Evolutionary conservation across 2,329 filamentous ascomycete genomes (phyloP).

Genomic region (Penicillium sp.): DNA sequence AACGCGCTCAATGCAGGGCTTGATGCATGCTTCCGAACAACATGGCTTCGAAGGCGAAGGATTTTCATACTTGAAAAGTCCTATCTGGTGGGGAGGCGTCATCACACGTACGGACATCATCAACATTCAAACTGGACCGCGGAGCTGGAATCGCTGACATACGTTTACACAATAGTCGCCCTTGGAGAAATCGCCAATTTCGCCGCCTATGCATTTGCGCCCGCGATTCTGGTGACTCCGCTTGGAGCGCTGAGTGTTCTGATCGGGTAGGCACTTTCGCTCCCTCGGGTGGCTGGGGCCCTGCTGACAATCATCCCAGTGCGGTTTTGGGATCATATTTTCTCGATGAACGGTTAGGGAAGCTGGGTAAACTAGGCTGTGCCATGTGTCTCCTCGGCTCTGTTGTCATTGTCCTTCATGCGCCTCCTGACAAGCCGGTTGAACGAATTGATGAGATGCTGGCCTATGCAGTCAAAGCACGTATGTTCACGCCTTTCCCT

Average conservation of each 20-base stretch:
- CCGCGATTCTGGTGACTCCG: constrained; percentile 96
- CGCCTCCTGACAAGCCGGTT: constrained; percentile 89
- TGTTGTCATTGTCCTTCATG: constrained; percentile 96
- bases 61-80: constrained; percentile 88
- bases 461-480: constrained; percentile 84
- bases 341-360: constrained; percentile 84
- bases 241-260: constrained; percentile 90
- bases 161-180: constrained; percentile 62
- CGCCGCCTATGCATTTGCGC: constrained; percentile 95
- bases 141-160: constrained; percentile 25
- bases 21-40: constrained; percentile 84
- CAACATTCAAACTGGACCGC: constrained; percentile 8
- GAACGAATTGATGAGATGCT: constrained; percentile 89
- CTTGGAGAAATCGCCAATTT: constrained; percentile 96
- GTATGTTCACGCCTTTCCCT: constrained; percentile 51
- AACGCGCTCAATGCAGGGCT: constrained; percentile 57
- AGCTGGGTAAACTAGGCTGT: constrained; percentile 88
- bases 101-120: constrained; percentile 68
- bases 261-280: constrained; percentile 61
- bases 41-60: constrained; percentile 98
- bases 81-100: constrained; percentile 97
- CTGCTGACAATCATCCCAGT: constrained; percentile 42
- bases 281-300: background rate
- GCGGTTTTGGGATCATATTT: constrained; percentile 95
- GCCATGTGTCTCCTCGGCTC: constrained; percentile 95